Evolutionary conservation across 139 green algal genomes (phyloP).

Genomic region (Eudorina sp.): DNA sequence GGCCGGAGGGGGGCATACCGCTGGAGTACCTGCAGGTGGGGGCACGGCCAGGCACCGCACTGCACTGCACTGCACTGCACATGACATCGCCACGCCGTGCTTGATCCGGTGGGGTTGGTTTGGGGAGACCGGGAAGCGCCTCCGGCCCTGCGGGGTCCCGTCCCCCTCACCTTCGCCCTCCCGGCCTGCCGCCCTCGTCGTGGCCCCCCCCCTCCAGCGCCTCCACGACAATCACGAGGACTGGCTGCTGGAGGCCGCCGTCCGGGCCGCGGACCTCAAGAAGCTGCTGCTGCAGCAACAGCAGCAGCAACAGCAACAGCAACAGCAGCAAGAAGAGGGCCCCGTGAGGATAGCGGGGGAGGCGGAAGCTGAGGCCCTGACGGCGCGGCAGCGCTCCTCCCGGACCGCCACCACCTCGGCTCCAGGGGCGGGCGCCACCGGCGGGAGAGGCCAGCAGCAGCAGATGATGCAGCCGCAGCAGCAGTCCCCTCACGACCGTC

Average conservation of each 20-base stretch:
- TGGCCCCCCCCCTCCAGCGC: conserved; percentile 9
- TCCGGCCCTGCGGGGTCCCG: too few species aligned
- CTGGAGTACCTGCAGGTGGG: conserved; percentile 86
- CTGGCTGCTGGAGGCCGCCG: conserved; percentile 76
- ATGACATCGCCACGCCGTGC: too few species aligned
- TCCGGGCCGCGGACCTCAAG: conserved; percentile 4
- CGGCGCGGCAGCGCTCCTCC: neutral
- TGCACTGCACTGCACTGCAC: too few species aligned
- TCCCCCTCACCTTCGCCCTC: too few species aligned
- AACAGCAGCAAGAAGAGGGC: neutral
- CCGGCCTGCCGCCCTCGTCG: too few species aligned
- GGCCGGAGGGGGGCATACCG: conserved; percentile 65
- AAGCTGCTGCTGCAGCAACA: neutral
- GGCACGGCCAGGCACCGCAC: too few species aligned
- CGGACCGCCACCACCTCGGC: neutral
- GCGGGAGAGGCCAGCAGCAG: neutral
- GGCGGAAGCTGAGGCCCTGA: neutral
- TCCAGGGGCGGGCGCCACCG: neutral
- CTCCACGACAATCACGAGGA: conserved; percentile 95
- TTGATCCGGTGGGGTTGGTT: too few species aligned
- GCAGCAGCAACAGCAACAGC: conserved; percentile 29
- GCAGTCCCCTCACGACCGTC: neutral
- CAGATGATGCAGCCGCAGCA: neutral
- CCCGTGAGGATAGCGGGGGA: neutral
- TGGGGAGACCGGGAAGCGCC: too few species aligned